Conservation (phyloP, 192 early-diverging fungal species). For the Chytriomyces sp. region DNA sequence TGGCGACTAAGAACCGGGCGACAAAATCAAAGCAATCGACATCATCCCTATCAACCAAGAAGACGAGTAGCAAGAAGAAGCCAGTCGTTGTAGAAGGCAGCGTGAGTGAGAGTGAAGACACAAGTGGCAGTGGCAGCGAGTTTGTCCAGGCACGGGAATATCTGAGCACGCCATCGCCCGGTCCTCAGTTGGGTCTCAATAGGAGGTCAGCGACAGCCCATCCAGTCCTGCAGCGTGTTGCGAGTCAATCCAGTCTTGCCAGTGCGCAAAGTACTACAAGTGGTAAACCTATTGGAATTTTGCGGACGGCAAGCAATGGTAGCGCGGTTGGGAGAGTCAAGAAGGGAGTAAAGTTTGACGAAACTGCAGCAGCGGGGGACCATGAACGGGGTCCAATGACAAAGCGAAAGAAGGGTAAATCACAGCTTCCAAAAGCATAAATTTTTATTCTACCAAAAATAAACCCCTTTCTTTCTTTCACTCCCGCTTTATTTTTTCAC, state of each 20-base stretch:
- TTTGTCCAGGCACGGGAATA: neutral
- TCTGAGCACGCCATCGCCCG: neutral
- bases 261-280: neutral
- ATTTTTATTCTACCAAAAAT: no score
- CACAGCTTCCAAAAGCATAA: no score
- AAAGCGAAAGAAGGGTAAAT: conserved; percentile 3
- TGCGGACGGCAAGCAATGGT: neutral
- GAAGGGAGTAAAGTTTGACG: conserved; percentile 19
- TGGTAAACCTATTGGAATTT: neutral
- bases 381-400: conserved; percentile 8
- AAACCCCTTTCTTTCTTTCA: no score
- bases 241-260: neutral
- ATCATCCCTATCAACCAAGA: no score
- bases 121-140: neutral
- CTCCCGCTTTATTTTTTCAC: neutral
- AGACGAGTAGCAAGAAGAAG: neutral
- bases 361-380: neutral
- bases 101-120: neutral
- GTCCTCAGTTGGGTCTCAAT: no score
- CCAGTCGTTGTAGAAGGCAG: no score
- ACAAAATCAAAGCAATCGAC: no score
- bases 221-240: neutral
- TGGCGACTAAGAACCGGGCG: neutral
- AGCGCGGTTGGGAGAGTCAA: neutral
- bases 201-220: neutral